Base-by-base conservation (phyloP, 495 filamentous ascomycete species). In the Platismatia glauca region DNA sequence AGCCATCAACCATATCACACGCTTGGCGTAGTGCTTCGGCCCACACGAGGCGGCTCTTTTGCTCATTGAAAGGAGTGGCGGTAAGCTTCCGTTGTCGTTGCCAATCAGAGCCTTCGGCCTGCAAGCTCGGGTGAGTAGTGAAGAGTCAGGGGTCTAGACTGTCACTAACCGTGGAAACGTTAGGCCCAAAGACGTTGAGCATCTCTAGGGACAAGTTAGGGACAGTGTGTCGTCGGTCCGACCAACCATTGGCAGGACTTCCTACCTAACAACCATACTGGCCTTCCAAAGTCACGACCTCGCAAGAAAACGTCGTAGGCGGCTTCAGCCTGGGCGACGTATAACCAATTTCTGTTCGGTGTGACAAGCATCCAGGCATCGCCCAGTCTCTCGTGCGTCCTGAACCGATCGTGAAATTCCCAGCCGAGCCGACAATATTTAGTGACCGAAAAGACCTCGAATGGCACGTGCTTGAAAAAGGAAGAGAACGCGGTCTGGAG, bases 31-130 rank as follows among this genome's bases (percentile, higher is more conserved):
- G 16, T 2, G 72, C 65, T 67, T 79, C 76, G 1, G 55, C 53
- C 78, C 77, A 79, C 3, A 79, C 76, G 9, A 76, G 60, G 0
- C 55, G 62, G 59, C 72, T 79, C 55, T 69, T 79, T 1, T 66
- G 68, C 64, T 81, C 77, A 60, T 77, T 79, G 62, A 81, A 79
- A 0, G 72, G 72, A 1, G 72, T 62, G 0, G 74, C 69, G 6
- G 72, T 72, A 16, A 74, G 55, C 58, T 72, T 74, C 6, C 77
- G 65, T 35, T 79, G 76, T 15, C 74, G 71, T 57, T 72, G 69
- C 77, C 77, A 79, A 24, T 76, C 71, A 0, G 67, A 60, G 27
- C 77, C 76, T 24, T 71, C 68, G 13, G 55, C 62, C 71, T 74
- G 22, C 55, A 37, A 64, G 67, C 27, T 60, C 65, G 27, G 39